A percentile compares a stretch with the other conserved stretches of the same genome.
Conservation (phyloP, 495 filamentous ascomycete species). For the Aspergillus baeticus region DNA sequence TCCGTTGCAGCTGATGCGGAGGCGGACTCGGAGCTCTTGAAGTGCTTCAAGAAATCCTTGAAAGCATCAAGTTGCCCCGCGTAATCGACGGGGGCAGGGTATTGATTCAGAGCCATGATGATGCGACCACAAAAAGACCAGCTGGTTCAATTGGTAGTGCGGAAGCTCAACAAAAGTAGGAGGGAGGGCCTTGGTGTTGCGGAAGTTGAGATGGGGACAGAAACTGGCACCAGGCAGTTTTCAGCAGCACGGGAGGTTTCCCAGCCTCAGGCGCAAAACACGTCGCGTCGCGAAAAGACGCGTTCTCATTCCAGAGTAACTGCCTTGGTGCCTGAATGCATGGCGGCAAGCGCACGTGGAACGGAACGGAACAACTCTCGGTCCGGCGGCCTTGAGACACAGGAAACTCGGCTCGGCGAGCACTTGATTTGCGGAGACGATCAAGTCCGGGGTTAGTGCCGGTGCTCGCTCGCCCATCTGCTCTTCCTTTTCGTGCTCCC, state of each 20-base stretch:
- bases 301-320: constrained; percentile 16
- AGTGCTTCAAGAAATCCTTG: constrained; percentile 80
- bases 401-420: constrained; percentile 23
- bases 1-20: constrained; percentile 66
- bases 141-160: constrained; percentile 18
- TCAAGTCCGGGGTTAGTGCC: constrained; percentile 30
- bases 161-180: constrained; percentile 8
- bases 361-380: constrained; percentile 34
- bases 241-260: constrained; percentile 2
- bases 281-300: constrained; percentile 31
- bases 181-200: constrained; percentile 16
- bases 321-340: constrained; percentile 3
- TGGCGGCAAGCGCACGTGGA: constrained; percentile 20
- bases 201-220: constrained; percentile 9
- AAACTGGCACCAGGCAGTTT: constrained; percentile 11
- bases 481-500: constrained; percentile 1
- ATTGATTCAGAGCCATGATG: constrained; percentile 78
- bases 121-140: constrained; percentile 20
- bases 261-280: constrained; percentile 23
- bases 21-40: constrained; percentile 77
- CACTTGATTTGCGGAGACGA: constrained; percentile 27
- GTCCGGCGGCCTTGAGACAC: constrained; percentile 24
- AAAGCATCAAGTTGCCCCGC: constrained; percentile 81
- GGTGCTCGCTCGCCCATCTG: constrained; percentile 4
- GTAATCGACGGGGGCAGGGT: constrained; percentile 78